Conservation (phyloP, 495 filamentous ascomycete species). For the Aspergillus asperescens region DNA sequence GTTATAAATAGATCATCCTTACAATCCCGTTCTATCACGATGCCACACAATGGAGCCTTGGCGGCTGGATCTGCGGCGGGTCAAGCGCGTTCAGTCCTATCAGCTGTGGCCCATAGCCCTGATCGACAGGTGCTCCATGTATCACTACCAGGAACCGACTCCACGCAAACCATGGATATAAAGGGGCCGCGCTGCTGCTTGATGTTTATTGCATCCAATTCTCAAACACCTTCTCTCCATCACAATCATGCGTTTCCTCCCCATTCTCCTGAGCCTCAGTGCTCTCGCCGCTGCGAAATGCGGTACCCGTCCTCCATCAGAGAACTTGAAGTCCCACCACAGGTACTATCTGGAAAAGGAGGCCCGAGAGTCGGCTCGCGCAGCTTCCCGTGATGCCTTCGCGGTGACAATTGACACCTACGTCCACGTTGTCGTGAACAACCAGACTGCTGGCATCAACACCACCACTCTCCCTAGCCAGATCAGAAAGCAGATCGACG, state of each 20-base stretch:
- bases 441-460: not conserved
- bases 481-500: constrained; percentile 2
- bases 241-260: constrained; percentile 3
- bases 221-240: not conserved
- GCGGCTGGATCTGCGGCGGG: not conserved
- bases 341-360: constrained; percentile 1
- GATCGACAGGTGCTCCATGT: not conserved
- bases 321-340: not conserved
- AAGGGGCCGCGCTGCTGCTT: too few species aligned
- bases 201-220: not conserved
- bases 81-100: not conserved
- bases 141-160: too few species aligned
- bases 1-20: constrained; percentile 1
- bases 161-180: not conserved
- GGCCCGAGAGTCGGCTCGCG: not conserved
- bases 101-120: not conserved
- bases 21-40: not conserved
- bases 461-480: not conserved
- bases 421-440: constrained; percentile 6
- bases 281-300: constrained; percentile 3
- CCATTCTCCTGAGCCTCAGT: constrained; percentile 3
- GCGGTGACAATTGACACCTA: constrained; percentile 5
- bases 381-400: constrained; percentile 1
- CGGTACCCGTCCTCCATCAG: not conserved
- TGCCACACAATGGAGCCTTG: not conserved